Evolutionary conservation across 2,329 filamentous ascomycete genomes (phyloP), one percentile per base, ranked within the genome.

Genomic region (Ascosphaera acerosa): DNA sequence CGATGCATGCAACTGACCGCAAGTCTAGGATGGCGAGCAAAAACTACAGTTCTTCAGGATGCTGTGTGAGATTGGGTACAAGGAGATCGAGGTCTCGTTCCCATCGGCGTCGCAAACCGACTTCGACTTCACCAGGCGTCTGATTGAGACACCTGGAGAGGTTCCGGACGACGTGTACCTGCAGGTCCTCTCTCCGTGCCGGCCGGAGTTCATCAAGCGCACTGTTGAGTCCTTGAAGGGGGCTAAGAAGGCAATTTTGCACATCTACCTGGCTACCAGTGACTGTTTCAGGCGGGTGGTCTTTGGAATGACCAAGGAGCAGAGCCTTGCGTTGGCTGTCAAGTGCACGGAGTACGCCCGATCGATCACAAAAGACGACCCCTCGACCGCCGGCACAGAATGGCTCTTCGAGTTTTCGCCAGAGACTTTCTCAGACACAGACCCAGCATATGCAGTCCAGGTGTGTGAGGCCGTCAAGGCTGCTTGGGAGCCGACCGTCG

Each of bases 31-130:
- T 47, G 80, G 80, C 41, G 78, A 91, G 30, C 81, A 92, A 61
- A 94, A 94, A 58, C 87, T 76, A 69, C 62, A 64, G 37, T 94
- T 82, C 62, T 94, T 94, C 62, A 72, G 82, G 55, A 89, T 90
- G 80, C 68, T 94, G 33, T 69, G 74, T 44, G 70, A 84, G 37
- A 64, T 92, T 31, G 84, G 87, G 42, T 94, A 89, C 64, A 94
- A 92, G 57, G 84, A 94, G 56, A 92, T 94, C 40, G 84, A 94
- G 50, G 75, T 92, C 14, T 87, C 82, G 3, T 94, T 91, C 55
- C 84, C 84, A 31, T 90, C 81, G 0, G 81, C 84, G 10, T 91
- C 81, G 23, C 75, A 90, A 49, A 91, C 76, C 45, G 87, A 94
- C 57, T 94, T 82, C 58, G 78, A 91, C 59, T 94, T 94, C 48